Base-by-base conservation (phyloP, 2,329 filamentous ascomycete genomes). In the Emydomyces testavorans region DNA sequence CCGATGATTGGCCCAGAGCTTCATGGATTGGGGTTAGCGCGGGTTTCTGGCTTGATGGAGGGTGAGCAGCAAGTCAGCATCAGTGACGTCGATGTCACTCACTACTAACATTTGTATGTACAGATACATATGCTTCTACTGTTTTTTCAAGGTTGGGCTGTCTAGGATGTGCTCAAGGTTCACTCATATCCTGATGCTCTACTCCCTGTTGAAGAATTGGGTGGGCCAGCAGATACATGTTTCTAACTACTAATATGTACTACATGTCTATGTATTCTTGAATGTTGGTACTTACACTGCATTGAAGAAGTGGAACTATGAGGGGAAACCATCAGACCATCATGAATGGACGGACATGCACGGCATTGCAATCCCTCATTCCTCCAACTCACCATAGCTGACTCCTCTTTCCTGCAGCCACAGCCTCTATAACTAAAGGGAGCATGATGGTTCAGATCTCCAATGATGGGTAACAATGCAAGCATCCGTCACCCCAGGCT, bases 1-100 rank as follows among this genome's bases (percentile, higher is more conserved):
- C 10, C 15, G 23, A 15, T 46, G 23, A 38, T 46, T 46, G 43
- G 42, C 21, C n/a, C 8, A 28, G 8, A 13, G 28, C 31, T 45
- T 10, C 20, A 46, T 36, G 34, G 43, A 46, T 38, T 21, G 8
- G 43, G 43, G 5, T 15, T 46, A 46, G 43, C 26, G 43, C 11
- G 20, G 40, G 11, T 24, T 29, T 16, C 18, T 26, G 32, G 7
- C 32, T 28, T 45, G 42, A 45, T 11, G 45, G 45, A 40, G 35
- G 45, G 28, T 36, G 45, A 32, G 24, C 26, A 40, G 45, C 34
- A 47, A 47, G 44, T 38, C 10, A 40, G 45, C 45, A 11, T 31
- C 10, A 46, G 28, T 24, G 35, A 32, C 15, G 31, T 37, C 21
- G 24, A 40, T 40, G 37, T 21, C 13, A 10, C 24, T 5, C 37